Evolutionary conservation across 116 monocot species (phyloP), one percentile per base, ranked within the genome.

Genomic region (Trichopus zeylanicus): DNA sequence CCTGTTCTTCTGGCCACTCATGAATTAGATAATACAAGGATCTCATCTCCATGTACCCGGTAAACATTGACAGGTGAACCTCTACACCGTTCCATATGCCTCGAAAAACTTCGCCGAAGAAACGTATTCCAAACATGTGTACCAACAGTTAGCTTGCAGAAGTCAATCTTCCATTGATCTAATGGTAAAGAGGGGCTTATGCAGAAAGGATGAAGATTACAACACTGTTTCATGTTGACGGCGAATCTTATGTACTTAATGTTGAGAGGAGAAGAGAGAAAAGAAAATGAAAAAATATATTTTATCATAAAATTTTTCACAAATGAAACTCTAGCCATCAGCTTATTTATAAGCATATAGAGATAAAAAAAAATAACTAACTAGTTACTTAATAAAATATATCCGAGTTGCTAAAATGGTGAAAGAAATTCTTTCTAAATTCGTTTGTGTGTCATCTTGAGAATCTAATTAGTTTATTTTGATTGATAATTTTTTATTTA

Each of bases 1-100:
- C 64, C 80, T 88, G 70, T 82, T 87, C 68, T 91, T 98, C 78
- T 91, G 91, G 26, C 97, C 91, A 67, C 87, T 91, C 72, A 79
- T 98, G 97, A 64, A 98, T 91, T 19, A 98, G 66, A 73, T 91
- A 85, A 66, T 98, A 98, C 63, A 98, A 72, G 32, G 97, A 98
- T 61, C 97, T 88, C 97, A 87, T 87, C 67, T 98, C 97, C 97
- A 98, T 91, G 73, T 98, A 98, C 52, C 91, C 97, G 26, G 97
- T 98, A 59, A 91, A 77, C 87, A 98, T 84, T 53, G 97, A 98
- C 56, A 98, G 70, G 73, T 98, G 79, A 48, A 91, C 97, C 75
- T 97, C 97, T 42, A 87, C 88, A 30, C 97, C 97, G 73, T 87
- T 97, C 97, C 97, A 97, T 70, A 85, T 87, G 65, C 97, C 97